A percentile compares a stretch with the other conserved stretches of the same genome.
Conservation (phyloP, 306 rosid species). For the Cyclanthera cordifolia region DNA sequence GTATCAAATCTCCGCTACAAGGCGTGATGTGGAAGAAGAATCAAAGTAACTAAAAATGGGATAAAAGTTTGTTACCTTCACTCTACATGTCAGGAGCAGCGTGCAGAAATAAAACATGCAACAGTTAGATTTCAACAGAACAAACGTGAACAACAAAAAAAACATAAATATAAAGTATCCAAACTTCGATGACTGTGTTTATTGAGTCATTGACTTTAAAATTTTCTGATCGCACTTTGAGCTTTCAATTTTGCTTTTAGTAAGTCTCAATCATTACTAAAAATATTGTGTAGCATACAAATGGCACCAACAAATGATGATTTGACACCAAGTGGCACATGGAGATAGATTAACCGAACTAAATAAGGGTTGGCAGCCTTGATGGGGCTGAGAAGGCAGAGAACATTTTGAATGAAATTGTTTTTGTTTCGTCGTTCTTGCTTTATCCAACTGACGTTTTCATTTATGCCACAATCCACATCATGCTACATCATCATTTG, state of each 20-base stretch:
- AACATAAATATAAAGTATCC: not conserved
- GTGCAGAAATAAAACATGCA: conserved; percentile 31
- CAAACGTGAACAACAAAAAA: not conserved
- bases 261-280: not conserved
- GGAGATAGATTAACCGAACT: not conserved
- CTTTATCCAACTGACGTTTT: not conserved
- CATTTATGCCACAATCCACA: not conserved
- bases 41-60: not conserved
- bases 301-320: not conserved
- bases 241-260: not conserved
- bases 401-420: not conserved
- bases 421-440: not conserved
- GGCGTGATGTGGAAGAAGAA: not conserved
- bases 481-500: not conserved
- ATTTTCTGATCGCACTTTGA: not conserved
- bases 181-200: not conserved
- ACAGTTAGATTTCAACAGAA: conserved; percentile 19
- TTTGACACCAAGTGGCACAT: not conserved
- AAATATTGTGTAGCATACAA: not conserved
- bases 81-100: conserved; percentile 39
- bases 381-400: not conserved
- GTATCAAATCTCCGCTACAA: conserved; percentile 5
- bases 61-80: conserved; percentile 71
- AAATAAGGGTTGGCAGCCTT: not conserved
- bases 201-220: not conserved